A percentile compares a stretch with the other conserved stretches of the same genome.
phyloP scores from a whole-genome alignment of 148 eudicot species.

The Rhododendron ferrugineum region DNA sequence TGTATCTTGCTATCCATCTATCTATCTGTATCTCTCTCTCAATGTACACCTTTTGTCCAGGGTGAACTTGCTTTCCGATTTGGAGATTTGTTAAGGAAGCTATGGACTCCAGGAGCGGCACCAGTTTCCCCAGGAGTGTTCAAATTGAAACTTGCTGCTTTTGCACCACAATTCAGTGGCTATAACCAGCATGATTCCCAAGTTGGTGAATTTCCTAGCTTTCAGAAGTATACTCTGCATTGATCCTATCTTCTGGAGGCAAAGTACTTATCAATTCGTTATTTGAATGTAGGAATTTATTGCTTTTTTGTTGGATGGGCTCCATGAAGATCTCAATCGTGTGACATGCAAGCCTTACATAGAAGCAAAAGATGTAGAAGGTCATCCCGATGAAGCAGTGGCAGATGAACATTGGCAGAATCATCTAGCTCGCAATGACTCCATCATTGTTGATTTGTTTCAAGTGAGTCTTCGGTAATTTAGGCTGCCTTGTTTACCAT shows the following conservation, averaged over 20 bases:
- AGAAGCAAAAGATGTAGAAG: conserved; percentile 52
- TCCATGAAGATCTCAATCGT: conserved; percentile 90
- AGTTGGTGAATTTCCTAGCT: conserved; percentile 30
- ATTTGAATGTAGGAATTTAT: conserved; percentile 58
- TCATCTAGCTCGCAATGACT: conserved; percentile 77
- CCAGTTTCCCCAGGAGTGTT: conserved; percentile 55
- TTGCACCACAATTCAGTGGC: conserved; percentile 82
- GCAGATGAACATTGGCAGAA: conserved; percentile 80
- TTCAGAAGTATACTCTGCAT: background rate
- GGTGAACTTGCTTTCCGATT: conserved; percentile 82
- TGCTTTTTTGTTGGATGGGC: conserved; percentile 83
- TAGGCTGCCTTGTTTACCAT: conserved; percentile 4
- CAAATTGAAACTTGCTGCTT: conserved; percentile 54
- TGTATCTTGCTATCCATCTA: no score
- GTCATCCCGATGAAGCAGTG: conserved; percentile 47
- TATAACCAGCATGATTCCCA: conserved; percentile 92
- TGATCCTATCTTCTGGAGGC: background rate
- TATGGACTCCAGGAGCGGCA: conserved; percentile 62
- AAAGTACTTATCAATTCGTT: background rate
- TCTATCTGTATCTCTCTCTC: background rate
- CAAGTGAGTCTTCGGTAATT: conserved; percentile 49
- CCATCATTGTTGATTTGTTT: conserved; percentile 68
- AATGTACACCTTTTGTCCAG: conserved; percentile 26
- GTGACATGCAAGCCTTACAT: conserved; percentile 66
- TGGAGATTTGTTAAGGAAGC: conserved; percentile 70